These are phyloP conservation scores for Phylloporus arenicola DNA, from an alignment of 768 basidiomycete species.

Conservation along the genomic window DNA sequence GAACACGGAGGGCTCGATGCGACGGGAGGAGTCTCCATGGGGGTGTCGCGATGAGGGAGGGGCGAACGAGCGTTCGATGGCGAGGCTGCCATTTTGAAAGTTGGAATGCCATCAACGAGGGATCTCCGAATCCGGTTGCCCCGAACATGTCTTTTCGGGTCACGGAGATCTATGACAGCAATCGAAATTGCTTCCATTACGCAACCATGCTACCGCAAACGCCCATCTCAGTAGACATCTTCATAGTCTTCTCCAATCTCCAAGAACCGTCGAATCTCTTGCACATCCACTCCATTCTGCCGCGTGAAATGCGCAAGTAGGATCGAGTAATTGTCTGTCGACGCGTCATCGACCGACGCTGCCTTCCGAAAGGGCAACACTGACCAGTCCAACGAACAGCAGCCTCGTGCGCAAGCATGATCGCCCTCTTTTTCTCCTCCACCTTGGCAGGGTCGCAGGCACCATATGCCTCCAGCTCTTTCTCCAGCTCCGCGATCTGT, in stretches of 20 bases:
- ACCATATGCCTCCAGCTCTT: conserved; percentile 72
- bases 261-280: conserved; percentile 63
- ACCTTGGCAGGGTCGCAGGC: conserved; percentile 80
- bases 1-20: background rate
- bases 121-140: conserved; percentile 14
- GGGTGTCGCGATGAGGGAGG: conserved; percentile 5
- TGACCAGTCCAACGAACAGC: conserved; percentile 85
- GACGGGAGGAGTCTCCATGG: background rate
- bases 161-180: conserved; percentile 3
- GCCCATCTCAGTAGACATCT: conserved; percentile 46
- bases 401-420: conserved; percentile 76
- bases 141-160: conserved; percentile 22
- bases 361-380: conserved; percentile 18
- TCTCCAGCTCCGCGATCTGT: conserved; percentile 47
- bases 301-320: conserved; percentile 62
- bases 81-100: conserved; percentile 4
- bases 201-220: background rate
- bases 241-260: conserved; percentile 72
- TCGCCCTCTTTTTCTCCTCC: conserved; percentile 69
- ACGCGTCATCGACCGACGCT: background rate
- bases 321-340: conserved; percentile 63
- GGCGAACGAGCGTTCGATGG: background rate
- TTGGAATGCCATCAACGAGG: conserved; percentile 19
- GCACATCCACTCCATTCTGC: conserved; percentile 50
- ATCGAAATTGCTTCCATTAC: conserved; percentile 16